Percentiles rank a stretch among this genome's conserved stretches.
These are phyloP conservation scores for Annulohypoxylon moriforme DNA, from an alignment of 495 filamentous ascomycete species.

Conservation along the genomic window DNA sequence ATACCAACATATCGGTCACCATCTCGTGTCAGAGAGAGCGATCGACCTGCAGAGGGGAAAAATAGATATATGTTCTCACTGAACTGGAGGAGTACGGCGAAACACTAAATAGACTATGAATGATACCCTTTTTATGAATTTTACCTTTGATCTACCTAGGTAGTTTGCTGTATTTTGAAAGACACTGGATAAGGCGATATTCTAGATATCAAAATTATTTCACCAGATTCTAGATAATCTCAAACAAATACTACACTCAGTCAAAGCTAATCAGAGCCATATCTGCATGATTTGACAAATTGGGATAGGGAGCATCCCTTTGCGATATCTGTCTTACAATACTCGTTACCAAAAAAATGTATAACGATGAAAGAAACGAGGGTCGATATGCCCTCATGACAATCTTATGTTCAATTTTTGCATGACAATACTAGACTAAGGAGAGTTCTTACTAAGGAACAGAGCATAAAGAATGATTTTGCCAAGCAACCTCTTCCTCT, in stretches of 20 bases:
- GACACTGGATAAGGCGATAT: neutral
- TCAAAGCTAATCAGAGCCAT: neutral
- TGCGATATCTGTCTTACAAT: neutral
- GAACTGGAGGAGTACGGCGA: neutral
- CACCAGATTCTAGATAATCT: neutral
- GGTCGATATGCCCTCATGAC: neutral
- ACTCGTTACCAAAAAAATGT: neutral
- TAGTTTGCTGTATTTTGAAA: neutral
- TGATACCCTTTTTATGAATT: neutral
- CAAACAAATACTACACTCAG: neutral
- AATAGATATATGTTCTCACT: neutral
- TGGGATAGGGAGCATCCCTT: neutral
- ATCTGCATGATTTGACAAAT: neutral
- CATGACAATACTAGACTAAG: neutral
- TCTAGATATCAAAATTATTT: neutral
- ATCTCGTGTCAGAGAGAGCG: neutral
- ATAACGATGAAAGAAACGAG: neutral
- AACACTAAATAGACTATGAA: neutral
- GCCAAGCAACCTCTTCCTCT: neutral
- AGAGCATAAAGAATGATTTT: neutral
- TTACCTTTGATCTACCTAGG: neutral
- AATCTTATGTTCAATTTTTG: neutral
- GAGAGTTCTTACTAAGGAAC: neutral
- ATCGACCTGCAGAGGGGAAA: neutral
- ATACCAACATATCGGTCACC: neutral